A percentile compares a stretch with the other conserved stretches of the same genome.
These are phyloP conservation scores for Sporothrix schenckii DNA, from an alignment of 2,329 filamentous ascomycete species.

Conservation along the genomic window DNA sequence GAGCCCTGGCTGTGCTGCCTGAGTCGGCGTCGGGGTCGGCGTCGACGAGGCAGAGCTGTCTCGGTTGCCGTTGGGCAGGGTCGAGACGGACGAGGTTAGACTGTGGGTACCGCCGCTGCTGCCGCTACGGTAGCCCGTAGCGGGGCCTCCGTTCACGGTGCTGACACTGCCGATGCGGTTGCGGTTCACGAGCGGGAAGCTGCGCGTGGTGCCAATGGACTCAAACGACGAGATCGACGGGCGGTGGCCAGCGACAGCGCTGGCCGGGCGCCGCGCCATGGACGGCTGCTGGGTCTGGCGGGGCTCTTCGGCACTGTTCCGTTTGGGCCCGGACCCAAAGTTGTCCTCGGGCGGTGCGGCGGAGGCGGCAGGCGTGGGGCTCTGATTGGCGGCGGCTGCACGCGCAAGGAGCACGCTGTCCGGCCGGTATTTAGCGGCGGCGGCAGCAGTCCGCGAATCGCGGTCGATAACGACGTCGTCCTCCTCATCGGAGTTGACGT, in stretches of 20 bases:
- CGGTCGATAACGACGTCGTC: slow-evolving; percentile 23
- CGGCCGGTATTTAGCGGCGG: slow-evolving; percentile 15
- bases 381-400: neutral
- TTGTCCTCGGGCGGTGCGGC: neutral
- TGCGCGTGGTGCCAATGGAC: slow-evolving; percentile 62
- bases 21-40: neutral
- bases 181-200: slow-evolving; percentile 59
- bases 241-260: slow-evolving; percentile 50
- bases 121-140: slow-evolving; percentile 17
- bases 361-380: neutral
- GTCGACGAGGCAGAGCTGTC: neutral
- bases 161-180: slow-evolving; percentile 31
- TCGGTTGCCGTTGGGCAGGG: neutral
- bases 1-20: neutral
- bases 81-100: slow-evolving; percentile 23
- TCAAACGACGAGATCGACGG: slow-evolving; percentile 61
- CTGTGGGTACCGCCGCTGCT: slow-evolving; percentile 24
- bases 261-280: slow-evolving; percentile 48
- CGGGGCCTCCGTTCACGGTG: slow-evolving; percentile 40
- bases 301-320: slow-evolving; percentile 34
- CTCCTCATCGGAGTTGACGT: slow-evolving; percentile 35
- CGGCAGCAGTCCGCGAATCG: neutral
- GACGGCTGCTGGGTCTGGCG: slow-evolving; percentile 32
- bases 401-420: slow-evolving; percentile 7
- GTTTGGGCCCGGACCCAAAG: slow-evolving; percentile 6